Conservation (phyloP, 1,284 basidiomycete genomes). For the Apiotrichum akiyoshidainum region DNA sequence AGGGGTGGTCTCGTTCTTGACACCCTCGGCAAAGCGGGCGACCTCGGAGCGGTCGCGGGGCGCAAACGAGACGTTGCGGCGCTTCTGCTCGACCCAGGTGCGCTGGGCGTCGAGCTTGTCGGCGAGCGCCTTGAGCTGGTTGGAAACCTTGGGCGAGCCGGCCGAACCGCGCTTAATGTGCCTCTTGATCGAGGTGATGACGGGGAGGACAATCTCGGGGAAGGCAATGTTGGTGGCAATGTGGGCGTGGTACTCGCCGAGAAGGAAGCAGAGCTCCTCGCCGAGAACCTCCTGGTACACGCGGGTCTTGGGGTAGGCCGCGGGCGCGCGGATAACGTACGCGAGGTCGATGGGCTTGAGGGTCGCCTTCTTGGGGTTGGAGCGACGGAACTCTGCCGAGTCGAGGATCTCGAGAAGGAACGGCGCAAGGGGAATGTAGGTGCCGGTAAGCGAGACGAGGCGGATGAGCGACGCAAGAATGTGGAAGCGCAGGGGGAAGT, state of each 20-base stretch:
- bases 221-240: conserved; percentile 75
- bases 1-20: conserved; percentile 68
- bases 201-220: conserved; percentile 86
- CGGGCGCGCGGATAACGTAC: conserved; percentile 78
- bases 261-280: conserved; percentile 74
- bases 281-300: conserved; percentile 79
- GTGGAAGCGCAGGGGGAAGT: conserved; percentile 76
- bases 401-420: conserved; percentile 82
- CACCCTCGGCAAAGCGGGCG: conserved; percentile 64
- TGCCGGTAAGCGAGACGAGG: conserved; percentile 70
- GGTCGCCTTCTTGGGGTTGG: conserved; percentile 80
- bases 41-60: conserved; percentile 66
- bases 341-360: conserved; percentile 86
- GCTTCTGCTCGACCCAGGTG: conserved; percentile 68
- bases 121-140: conserved; percentile 65
- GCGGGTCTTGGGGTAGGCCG: conserved; percentile 82
- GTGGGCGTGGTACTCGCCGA: conserved; percentile 72
- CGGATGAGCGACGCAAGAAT: conserved; percentile 68
- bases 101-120: conserved; percentile 80
- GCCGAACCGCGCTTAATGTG: conserved; percentile 60
- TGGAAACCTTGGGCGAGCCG: conserved; percentile 53
- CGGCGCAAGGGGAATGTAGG: conserved; percentile 84
- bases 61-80: conserved; percentile 67
- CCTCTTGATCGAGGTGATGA: conserved; percentile 68
- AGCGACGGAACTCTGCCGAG: conserved; percentile 66